A percentile compares a stretch with the other conserved stretches of the same genome.
Conservation (phyloP, 306 rosid species). For the Herpetospermum pedunculosum region DNA sequence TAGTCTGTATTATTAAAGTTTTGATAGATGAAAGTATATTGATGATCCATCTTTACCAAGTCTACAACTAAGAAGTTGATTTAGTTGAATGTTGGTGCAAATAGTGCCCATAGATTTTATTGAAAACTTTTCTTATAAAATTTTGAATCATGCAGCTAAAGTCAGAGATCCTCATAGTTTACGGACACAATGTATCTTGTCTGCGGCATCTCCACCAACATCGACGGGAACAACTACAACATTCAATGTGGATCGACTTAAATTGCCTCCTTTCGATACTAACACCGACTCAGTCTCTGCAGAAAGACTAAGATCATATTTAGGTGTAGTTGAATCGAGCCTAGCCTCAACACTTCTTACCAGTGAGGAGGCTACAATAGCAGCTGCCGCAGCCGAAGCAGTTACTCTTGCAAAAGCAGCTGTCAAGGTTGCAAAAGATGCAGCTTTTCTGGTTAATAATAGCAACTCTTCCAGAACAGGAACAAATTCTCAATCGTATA, state of each 20-base stretch:
- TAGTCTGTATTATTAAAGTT: not conserved
- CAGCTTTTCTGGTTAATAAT: constrained; percentile 38
- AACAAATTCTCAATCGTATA: constrained; percentile 17
- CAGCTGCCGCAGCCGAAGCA: constrained; percentile 91
- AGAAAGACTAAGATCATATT: constrained; percentile 43
- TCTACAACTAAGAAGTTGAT: not conserved
- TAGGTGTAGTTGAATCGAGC: constrained; percentile 36
- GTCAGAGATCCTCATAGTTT: constrained; percentile 33
- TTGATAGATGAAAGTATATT: not conserved
- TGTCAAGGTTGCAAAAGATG: constrained; percentile 72
- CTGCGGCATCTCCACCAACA: constrained; percentile 42
- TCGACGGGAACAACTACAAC: constrained; percentile 29
- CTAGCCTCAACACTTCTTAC: constrained; percentile 55
- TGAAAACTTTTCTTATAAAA: not conserved
- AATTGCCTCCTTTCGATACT: constrained; percentile 32
- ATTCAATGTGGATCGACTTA: constrained; percentile 44
- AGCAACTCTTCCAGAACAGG: constrained; percentile 19
- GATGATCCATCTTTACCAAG: not conserved
- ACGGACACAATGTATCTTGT: constrained; percentile 46
- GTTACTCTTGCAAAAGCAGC: constrained; percentile 91
- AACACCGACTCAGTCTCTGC: constrained; percentile 27
- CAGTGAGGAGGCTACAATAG: constrained; percentile 73
- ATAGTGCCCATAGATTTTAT: not conserved
- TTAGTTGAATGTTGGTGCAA: not conserved
- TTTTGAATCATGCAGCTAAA: constrained; percentile 42